These are phyloP conservation scores for Phoenix roebelenii DNA, from an alignment of 176 grass and related monocot species.

Conservation along the genomic window DNA sequence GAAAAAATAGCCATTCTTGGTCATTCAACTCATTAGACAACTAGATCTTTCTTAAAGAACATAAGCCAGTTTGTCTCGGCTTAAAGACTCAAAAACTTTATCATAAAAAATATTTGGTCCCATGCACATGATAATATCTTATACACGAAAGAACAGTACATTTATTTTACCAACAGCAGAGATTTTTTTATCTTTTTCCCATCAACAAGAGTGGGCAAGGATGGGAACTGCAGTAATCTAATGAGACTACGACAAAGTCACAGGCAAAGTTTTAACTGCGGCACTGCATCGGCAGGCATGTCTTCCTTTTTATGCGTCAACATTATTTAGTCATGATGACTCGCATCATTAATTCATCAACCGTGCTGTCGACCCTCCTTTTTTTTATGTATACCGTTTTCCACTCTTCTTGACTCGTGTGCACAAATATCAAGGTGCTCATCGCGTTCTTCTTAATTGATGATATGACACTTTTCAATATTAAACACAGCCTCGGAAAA, in stretches of 20 bases:
- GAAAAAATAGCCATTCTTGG: too few relatives aligned
- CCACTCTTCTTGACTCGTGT: neutral
- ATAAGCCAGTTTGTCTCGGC: too few relatives aligned
- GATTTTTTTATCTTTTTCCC: neutral
- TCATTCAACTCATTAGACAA: too few relatives aligned
- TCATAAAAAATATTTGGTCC: too few relatives aligned
- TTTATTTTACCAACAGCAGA: neutral
- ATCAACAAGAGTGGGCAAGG: neutral
- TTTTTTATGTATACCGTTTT: too few relatives aligned
- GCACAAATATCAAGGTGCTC: neutral
- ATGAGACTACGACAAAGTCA: neutral
- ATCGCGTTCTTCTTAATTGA: neutral
- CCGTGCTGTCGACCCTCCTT: neutral
- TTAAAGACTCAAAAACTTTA: too few relatives aligned
- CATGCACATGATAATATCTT: too few relatives aligned
- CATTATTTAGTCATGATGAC: slow-evolving; percentile 13
- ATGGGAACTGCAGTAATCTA: neutral
- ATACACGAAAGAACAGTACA: neutral
- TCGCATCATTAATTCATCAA: slow-evolving; percentile 13
- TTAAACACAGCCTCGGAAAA: neutral
- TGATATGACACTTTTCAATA: neutral
- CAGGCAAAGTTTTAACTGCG: neutral
- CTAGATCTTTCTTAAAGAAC: too few relatives aligned
- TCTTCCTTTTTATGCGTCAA: neutral
- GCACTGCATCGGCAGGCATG: neutral